Conservation (phyloP, 257 asterid species). For the Fraxinus anomala region DNA sequence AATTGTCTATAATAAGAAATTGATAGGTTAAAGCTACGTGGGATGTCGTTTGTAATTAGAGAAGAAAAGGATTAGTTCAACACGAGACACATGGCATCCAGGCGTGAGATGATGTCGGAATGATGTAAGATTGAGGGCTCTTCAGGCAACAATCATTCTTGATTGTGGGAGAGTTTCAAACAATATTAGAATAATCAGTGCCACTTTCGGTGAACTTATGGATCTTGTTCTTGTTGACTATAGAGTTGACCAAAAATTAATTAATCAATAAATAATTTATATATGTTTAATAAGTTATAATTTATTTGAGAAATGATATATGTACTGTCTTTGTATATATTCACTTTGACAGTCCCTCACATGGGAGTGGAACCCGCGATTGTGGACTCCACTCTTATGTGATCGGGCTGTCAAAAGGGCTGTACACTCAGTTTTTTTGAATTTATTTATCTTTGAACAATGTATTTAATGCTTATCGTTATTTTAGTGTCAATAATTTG, state of each 20-base stretch:
- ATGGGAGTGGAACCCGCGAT: too few species aligned
- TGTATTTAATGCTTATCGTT: neutral
- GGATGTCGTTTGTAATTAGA: neutral
- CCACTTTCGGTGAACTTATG: slow-evolving; percentile 44
- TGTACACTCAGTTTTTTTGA: too few species aligned
- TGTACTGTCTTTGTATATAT: too few species aligned
- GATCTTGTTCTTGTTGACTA: slow-evolving; percentile 37
- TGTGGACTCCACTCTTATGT: too few species aligned
- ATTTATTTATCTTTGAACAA: neutral
- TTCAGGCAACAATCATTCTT: neutral
- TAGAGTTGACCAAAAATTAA: neutral
- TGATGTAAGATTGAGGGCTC: slow-evolving; percentile 20
- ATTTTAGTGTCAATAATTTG: slow-evolving; percentile 47
- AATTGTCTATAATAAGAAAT: slow-evolving; percentile 9
- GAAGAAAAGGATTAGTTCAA: too few species aligned
- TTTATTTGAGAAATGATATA: too few species aligned
- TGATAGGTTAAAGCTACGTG: neutral
- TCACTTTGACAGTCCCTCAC: too few species aligned
- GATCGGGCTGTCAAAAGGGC: too few species aligned
- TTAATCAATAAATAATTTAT: neutral
- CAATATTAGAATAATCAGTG: slow-evolving; percentile 14
- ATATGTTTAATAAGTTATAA: neutral
- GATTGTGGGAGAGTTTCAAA: slow-evolving; percentile 4
- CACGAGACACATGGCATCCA: slow-evolving; percentile 26
- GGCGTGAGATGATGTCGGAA: slow-evolving; percentile 4